Base-by-base conservation (phyloP, 371 early-diverging fungal species). In the Dichotomocladium elegans region DNA sequence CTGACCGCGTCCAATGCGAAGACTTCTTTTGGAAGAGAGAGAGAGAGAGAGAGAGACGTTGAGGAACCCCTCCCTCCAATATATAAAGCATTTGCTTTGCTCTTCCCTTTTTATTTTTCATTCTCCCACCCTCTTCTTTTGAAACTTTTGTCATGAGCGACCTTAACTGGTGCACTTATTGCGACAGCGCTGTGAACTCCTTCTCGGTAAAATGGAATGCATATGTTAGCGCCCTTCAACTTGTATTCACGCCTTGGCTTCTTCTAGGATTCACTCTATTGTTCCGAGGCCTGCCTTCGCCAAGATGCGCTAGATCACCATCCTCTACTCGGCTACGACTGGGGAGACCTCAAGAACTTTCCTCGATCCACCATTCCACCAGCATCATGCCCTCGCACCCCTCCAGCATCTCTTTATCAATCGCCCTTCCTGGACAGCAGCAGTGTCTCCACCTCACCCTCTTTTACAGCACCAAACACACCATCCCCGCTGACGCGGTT, bases 291-390 rank as follows among this genome's bases (percentile, higher is more conserved):
- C 11, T 64, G 64, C 41, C 21, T 64, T 15, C 47, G 49, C 10
- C 53, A 49, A 37, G 64, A 64, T 37, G 64, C 64, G 1, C 22
- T 58, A 15, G 24, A 41, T 10, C 58, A 53, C 41, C 55, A 53
- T 17, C 63, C 63, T 15, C 48, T 61, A 51, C 51, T 57, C 14
- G 63, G 57, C 9, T 62, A 62, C 28, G 55, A 62, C 15, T 62
- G 56, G 53, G 43, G 53, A 19, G 65, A 60, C 43, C 48, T 65
- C 15, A 60, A 65, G 37, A 55, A 65, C 40, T 65, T 65, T 30
- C 65, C 65, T 47, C 60, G 60, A 24, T 58, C 58, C 15, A n/a
- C n/a, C n/a, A n/a, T 46, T 33, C 41, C 58, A 19, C n/a, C n/a
- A n/a, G n/a, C n/a, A n/a, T 30, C 59, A 14, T 30, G n/a, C n/a